Percentiles rank a stretch among this genome's conserved stretches.
phyloP scores from a whole-genome alignment of 129 eudicot species.

The Lonicera japonica region DNA sequence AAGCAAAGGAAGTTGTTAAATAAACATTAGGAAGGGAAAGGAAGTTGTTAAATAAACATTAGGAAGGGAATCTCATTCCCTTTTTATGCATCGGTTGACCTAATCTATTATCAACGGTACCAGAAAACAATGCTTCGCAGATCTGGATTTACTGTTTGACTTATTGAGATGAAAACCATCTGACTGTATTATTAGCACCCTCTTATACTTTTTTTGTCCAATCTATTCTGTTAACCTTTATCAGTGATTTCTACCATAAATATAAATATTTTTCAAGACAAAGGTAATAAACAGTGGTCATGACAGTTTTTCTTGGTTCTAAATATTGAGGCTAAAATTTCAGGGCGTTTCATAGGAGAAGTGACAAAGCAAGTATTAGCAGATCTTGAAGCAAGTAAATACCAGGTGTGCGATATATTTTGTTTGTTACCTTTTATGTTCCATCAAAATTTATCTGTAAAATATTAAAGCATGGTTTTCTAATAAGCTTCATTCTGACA shows the following conservation, averaged over 20 bases:
- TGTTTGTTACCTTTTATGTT: background rate
- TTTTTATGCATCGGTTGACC: background rate
- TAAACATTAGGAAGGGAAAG: too few species aligned
- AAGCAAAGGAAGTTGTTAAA: too few species aligned
- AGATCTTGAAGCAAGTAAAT: slow-evolving; percentile 72
- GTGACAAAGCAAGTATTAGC: slow-evolving; percentile 60
- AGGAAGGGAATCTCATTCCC: background rate
- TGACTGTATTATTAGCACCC: background rate
- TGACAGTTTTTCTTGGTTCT: background rate
- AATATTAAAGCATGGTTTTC: too few species aligned
- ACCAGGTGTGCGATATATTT: slow-evolving; percentile 31
- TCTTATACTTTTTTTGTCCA: background rate
- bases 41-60: too few species aligned
- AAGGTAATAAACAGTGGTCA: background rate
- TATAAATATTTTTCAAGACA: background rate
- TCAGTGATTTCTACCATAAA: background rate
- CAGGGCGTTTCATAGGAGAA: slow-evolving; percentile 70
- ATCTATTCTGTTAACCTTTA: background rate
- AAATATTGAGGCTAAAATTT: background rate
- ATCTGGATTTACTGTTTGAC: background rate
- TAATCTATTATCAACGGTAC: background rate
- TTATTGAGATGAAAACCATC: background rate
- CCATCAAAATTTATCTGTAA: background rate
- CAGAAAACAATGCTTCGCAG: background rate
- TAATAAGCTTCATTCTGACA: too few species aligned